These are phyloP conservation scores for Penicillium palitans DNA, from an alignment of 2,329 filamentous ascomycete species.

Conservation along the genomic window DNA sequence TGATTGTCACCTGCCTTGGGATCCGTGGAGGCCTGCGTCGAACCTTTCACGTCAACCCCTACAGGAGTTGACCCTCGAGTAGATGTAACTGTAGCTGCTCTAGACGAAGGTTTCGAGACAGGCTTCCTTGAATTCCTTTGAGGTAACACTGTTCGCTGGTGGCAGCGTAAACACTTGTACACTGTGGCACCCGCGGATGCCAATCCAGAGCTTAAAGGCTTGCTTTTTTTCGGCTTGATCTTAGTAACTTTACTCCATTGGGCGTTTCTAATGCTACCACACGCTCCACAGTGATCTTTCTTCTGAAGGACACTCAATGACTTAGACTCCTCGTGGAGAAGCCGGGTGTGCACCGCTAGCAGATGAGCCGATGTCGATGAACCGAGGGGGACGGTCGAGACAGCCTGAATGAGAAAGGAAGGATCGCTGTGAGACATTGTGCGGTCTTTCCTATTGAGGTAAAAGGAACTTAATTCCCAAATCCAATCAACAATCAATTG, in stretches of 20 bases:
- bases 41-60: neutral
- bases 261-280: conserved; percentile 40
- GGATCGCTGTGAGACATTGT: conserved; percentile 26
- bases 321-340: conserved; percentile 38
- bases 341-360: conserved; percentile 38
- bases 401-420: conserved; percentile 41
- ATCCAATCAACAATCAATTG: neutral
- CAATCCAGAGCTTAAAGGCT: conserved; percentile 10
- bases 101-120: conserved; percentile 15
- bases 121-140: conserved; percentile 20
- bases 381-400: conserved; percentile 33
- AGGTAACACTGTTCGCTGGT: conserved; percentile 34
- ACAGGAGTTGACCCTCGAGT: neutral
- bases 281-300: conserved; percentile 41
- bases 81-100: conserved; percentile 12
- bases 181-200: conserved; percentile 30
- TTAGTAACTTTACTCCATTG: conserved; percentile 33
- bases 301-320: conserved; percentile 35
- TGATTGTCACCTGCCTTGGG: conserved; percentile 39
- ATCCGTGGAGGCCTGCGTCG: neutral
- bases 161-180: conserved; percentile 42
- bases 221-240: conserved; percentile 23
- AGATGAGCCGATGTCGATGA: conserved; percentile 47
- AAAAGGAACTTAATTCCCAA: neutral
- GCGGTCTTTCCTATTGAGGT: conserved; percentile 16